Conservation (phyloP, 495 filamentous ascomycete species). For the Podospora australis region DNA sequence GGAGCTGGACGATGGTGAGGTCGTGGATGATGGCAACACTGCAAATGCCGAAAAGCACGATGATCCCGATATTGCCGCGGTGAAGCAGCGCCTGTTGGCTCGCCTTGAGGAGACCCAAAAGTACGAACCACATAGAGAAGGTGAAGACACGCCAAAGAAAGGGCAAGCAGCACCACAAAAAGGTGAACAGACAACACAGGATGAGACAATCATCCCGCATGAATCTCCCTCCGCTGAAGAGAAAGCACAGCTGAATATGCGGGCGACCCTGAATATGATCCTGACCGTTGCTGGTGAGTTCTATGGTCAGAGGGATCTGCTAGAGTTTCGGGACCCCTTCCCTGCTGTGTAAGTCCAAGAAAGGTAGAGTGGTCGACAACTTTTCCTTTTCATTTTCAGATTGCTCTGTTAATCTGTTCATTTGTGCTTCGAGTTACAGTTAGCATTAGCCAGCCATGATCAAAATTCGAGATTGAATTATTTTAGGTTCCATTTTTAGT, state of each 20-base stretch:
- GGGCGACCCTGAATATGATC: conserved; percentile 78
- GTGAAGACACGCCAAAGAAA: not conserved
- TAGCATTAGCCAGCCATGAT: too few species aligned
- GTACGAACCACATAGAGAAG: conserved; percentile 3
- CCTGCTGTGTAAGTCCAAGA: conserved; percentile 21
- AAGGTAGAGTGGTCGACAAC: too few species aligned
- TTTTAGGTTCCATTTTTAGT: too few species aligned
- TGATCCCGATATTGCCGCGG: conserved; percentile 47
- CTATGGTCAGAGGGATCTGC: conserved; percentile 83
- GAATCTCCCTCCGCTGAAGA: too few species aligned
- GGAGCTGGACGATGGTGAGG: conserved; percentile 42
- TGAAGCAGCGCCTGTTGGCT: conserved; percentile 52
- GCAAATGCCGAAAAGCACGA: conserved; percentile 19
- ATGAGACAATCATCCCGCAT: not conserved
- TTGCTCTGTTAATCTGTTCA: too few species aligned
- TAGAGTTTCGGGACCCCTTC: conserved; percentile 60
- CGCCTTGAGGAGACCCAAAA: conserved; percentile 29
- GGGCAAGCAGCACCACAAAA: not conserved
- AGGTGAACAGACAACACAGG: not conserved
- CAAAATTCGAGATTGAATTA: too few species aligned
- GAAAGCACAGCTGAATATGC: conserved; percentile 37
- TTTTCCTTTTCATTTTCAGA: too few species aligned
- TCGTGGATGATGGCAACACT: conserved; percentile 26
- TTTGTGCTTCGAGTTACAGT: too few species aligned
- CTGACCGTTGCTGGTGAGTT: conserved; percentile 82